Base-by-base conservation (phyloP, 2,329 filamentous ascomycete genomes). In the Curvularia spicifera region DNA sequence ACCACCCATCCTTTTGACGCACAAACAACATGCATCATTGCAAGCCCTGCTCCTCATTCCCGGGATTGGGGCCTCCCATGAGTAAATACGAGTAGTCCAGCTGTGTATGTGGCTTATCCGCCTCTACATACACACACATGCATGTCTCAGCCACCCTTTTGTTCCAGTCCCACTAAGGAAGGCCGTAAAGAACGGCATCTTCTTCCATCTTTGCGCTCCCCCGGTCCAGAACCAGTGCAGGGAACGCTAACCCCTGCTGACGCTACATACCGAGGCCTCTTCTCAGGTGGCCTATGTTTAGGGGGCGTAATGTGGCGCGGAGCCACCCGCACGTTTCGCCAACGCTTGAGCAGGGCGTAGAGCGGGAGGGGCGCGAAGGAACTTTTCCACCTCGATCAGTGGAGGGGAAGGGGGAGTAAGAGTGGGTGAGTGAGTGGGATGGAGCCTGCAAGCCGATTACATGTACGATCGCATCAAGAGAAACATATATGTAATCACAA, bases 301-400 rank as follows among this genome's bases (percentile, higher is more conserved):
- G 56, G 39, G 28, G 50, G 46, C 39, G 46, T 31, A 31, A 31
- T 51, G 45, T 58, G 56, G 56, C 51, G 55, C 45, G 44, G 47
- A 49, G 40, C 44, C 51, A 46, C 56, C 56, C 51, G 52, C 51
- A 13, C 44, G 45, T 55, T 31, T 39, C 54, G 26, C 31, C 18
- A 47, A 49, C 33, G 45, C 46, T 50, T 37, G 39, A 54, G 33
- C 48, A 20, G n/a, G 37, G 37, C 47, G 51, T 53, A 43, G 28
- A 37, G 50, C 44, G 37, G 37, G 44, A 43, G 35, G 44, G 43
- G 43, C 40, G 24, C 12, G 40, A 26, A 49, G 29, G 26, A 39
- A 37, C 12, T 9, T n/a, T 31, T n/a, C 22, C 29, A 13, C 29
- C 28, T 26, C 13, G 18, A 44, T 13, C 13, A 26, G 46, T 26